Evolutionary conservation across 164 flowering plant genomes (phyloP), one percentile per base, ranked within the genome.

Genomic region (Paratinospora sagittata): DNA sequence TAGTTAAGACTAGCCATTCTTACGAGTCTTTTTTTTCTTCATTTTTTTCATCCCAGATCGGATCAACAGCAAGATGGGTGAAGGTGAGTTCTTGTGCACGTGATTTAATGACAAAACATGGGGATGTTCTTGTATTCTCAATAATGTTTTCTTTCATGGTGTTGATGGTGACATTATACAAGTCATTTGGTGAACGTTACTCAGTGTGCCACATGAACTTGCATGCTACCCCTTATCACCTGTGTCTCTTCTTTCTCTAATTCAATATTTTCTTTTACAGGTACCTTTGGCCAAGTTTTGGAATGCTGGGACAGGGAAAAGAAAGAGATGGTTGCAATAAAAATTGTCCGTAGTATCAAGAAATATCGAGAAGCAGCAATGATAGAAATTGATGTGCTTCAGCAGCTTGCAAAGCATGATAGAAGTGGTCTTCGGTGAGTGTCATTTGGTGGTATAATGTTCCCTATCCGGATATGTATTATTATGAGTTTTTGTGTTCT

Each of bases 281-380:
- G 96, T n/a, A 95, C 99, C 14, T 95, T 95, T 85, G 99, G 99
- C 19, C 98, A 91, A 79, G 99, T 95, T 58, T 74, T 96, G 37
- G 98, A 96, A 83, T 95, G 99, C 77, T 95, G 95, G 97, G 99
- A 95, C 67, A 83, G 90, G 62, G 98, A 90, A 62, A 86, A 66
- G 63, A 87, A 87, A 68, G 99, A 95, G 78, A 88, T 91, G 95
- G 99, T 95, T 30, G 99, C 99, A 27, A 82, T 95, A 27, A 95
- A 95, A 81, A 85, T 95, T 80, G 88, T 95, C 16, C 97, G 98
- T 55, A 90, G 96, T 11, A 77, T 95, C 23, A 91, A 88, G 79
- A 95, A 92, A 66, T 95, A 95, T 61, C 91, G 96, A 41, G 99
- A 95, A 57, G 97, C 99, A 13, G 99, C 99, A 2, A 87, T 91